Conservation (phyloP, 139 green algal species). For the Tetradesmus lagerheimii region DNA sequence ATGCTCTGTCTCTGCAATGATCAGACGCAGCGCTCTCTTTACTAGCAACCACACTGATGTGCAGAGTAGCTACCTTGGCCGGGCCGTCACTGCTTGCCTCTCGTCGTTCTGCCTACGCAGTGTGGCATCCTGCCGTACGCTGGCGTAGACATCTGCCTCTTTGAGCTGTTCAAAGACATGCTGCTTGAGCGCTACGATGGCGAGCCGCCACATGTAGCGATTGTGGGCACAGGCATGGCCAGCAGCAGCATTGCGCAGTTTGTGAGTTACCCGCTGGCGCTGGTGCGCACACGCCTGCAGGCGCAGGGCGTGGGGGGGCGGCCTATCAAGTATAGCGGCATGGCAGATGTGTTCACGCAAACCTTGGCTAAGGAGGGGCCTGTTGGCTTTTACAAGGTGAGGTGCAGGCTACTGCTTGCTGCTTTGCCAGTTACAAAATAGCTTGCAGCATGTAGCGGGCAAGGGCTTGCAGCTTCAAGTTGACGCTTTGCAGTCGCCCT, state of each 20-base stretch:
- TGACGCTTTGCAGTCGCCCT: too few species aligned
- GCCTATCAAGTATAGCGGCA: slow-evolving; percentile 81
- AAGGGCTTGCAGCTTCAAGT: too few species aligned
- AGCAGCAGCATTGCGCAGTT: slow-evolving; percentile 87
- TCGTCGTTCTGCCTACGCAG: slow-evolving; percentile 10
- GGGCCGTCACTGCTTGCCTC: too few species aligned
- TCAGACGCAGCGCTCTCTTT: too few species aligned
- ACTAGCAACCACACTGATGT: too few species aligned
- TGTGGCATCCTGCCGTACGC: slow-evolving; percentile 93
- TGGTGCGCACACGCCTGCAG: slow-evolving; percentile 88
- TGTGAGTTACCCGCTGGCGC: slow-evolving; percentile 87
- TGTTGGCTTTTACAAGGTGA: slow-evolving; percentile 83
- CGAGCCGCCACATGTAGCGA: slow-evolving; percentile 70
- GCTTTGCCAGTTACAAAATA: not conserved
- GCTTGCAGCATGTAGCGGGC: too few species aligned
- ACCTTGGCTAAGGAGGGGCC: slow-evolving; percentile 80
- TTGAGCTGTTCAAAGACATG: slow-evolving; percentile 88
- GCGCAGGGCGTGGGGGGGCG: slow-evolving; percentile 73
- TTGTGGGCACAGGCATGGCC: slow-evolving; percentile 85
- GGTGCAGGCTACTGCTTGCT: not conserved
- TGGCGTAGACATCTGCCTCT: slow-evolving; percentile 89
- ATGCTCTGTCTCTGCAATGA: too few species aligned
- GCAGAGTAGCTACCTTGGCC: too few species aligned
- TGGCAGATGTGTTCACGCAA: slow-evolving; percentile 84
- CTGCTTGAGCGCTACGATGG: slow-evolving; percentile 83